Conservation (phyloP, 257 asterid species). For the Nicotiana benthamiana region DNA sequence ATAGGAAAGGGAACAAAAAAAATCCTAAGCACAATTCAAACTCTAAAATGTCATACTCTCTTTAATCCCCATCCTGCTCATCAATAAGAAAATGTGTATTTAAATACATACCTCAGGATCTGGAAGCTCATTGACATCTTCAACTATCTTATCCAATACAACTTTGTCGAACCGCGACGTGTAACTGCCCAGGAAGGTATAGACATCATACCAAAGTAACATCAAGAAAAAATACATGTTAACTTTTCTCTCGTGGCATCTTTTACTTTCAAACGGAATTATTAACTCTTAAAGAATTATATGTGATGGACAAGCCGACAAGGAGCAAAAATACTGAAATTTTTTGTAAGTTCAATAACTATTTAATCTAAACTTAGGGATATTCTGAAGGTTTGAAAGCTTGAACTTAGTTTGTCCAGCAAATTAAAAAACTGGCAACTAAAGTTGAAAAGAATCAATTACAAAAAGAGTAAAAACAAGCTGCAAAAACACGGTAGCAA, state of each 20-base stretch:
- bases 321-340: neutral
- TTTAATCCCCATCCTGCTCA: neutral
- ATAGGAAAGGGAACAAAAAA: too few relatives aligned
- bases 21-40: too few relatives aligned
- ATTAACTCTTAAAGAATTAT: neutral
- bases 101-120: conserved; percentile 63
- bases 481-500: neutral
- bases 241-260: neutral
- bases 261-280: neutral
- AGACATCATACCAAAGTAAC: neutral
- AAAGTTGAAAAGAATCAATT: neutral
- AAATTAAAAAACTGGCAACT: neutral
- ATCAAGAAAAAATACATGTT: neutral
- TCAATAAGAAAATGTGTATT: neutral
- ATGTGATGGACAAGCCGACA: neutral
- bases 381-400: neutral
- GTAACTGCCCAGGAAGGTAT: conserved; percentile 40
- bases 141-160: conserved; percentile 59
- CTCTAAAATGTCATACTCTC: neutral
- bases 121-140: conserved; percentile 64
- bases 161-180: conserved; percentile 79
- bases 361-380: neutral
- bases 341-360: neutral
- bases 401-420: neutral
- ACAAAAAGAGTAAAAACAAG: neutral